Base-by-base conservation (phyloP, 352 stramenopile species). In the Stephanocyclus meneghinianus region DNA sequence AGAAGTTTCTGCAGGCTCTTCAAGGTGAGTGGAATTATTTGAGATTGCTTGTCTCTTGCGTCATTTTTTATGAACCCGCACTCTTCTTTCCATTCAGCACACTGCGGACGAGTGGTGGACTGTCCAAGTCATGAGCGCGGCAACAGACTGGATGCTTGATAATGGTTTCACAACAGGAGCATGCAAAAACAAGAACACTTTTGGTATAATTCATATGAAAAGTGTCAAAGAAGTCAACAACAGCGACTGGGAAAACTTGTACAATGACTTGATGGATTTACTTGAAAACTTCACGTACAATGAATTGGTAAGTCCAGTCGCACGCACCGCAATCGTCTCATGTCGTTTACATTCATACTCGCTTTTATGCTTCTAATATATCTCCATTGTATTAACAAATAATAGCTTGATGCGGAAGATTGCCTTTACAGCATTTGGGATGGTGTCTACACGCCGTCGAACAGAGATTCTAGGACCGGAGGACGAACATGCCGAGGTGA, bases 401-500 rank as follows among this genome's bases (percentile, higher is more conserved):
- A n/a, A 55, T 37, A 65, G 57, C 35, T 65, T 30, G 57, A 65
- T 51, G 57, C 32, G 16, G 57, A 65, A 15, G 30, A 65, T 65
- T 30, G 16, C 16, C 57, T 51, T 15, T 48, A 65, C 30, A n/a
- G 15, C 35, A 65, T 65, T 51, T 26, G 15, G 32, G 30, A 65
- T 30, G 32, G 13, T 1, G 13, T 35, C 35, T 65, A 65, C 18
- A 51, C 30, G 2, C 7, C 35, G 7, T n/a, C 13, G 6, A 1
- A 32, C 16, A 30, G 16, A 13, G 32, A 35, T 10, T 13, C 4
- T 13, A 16, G 11, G 2, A 65, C 26, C 16, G 57, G 35, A 30
- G 6, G 3, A 30, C 50, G 57, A 65, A 62, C 53, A 18, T 62
- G 53, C 35, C 30, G 32, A 65, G 57, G 32, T 51, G 35, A 30